Base-by-base conservation (phyloP, 352 stramenopile genomes). In the Pythium oligandrum region DNA sequence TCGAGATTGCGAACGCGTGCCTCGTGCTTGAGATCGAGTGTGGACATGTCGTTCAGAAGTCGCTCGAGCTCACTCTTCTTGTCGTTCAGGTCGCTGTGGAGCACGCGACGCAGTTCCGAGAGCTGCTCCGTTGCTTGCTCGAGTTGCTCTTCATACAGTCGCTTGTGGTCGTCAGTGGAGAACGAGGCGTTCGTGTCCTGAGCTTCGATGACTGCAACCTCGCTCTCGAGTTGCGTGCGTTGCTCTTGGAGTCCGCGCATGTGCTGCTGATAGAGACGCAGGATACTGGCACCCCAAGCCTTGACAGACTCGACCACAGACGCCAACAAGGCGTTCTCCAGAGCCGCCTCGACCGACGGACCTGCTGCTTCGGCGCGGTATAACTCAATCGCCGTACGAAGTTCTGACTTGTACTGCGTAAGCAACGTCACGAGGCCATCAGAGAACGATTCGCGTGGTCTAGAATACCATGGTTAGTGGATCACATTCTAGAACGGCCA, bases 1-100 rank as follows among this genome's bases (percentile, higher is more conserved):
- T 82, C 70, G n/a, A 64, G 63, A 26, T 73, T 83, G 31, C 60
- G 61, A n/a, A 89, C 44, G 12, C 72, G 73, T 8, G 71, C 55
- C 1, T 83, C 65, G 40, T 89, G 75, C 61, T 86, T 86, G 47
- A 73, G 42, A n/a, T 71, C 67, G 68, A 84, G 81, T 34, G 72
- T 81, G n/a, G 57, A 50, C 51, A 83, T 65, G 11, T 82, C 74
- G 17, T 35, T 72, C 33, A 44, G 63, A 26, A 84, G 53, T 3
- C 69, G 60, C 30, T 82, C 69, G 0, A 86, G 57, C 45, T 82
- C 70, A 11, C 48, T 57, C 53, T 80, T 82, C 42, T 75, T 78
- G 40, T 48, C 53, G 47, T 79, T 70, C 32, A 86, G 53, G 7
- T 87, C 78, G 6, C 62, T 59, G 12, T 67, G 62, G 1, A 89